phyloP scores from a whole-genome alignment of 345 rosid species.

The Passiflora organensis region DNA sequence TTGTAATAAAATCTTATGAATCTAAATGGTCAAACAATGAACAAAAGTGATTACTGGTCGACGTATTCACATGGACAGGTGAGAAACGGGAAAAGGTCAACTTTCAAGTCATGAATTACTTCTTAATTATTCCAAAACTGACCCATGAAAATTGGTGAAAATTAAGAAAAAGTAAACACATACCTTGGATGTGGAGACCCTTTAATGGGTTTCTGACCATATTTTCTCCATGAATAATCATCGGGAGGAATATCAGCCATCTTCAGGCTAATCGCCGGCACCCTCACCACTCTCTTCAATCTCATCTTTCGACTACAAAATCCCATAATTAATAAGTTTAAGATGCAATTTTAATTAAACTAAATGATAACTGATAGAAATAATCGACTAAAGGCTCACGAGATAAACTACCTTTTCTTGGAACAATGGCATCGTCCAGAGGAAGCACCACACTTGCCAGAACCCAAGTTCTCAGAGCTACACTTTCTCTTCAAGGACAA shows the following conservation, averaged over 20 bases:
- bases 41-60: background rate
- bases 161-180: no score
- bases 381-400: no score
- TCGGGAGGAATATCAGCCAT: conserved; percentile 30
- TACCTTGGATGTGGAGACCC: conserved; percentile 32
- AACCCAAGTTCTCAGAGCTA: conserved; percentile 56
- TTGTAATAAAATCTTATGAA: background rate
- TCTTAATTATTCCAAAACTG: background rate
- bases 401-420: conserved; percentile 58
- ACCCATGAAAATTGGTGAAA: background rate
- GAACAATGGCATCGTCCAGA: conserved; percentile 85
- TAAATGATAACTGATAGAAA: no score
- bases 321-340: background rate
- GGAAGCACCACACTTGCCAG: conserved; percentile 47
- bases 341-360: background rate
- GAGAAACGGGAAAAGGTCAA: no score
- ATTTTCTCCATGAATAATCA: conserved; percentile 31
- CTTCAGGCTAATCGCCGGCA: conserved; percentile 29
- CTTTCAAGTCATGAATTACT: no score
- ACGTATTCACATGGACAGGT: no score
- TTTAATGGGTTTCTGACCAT: conserved; percentile 28
- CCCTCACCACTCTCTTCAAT: conserved; percentile 22
- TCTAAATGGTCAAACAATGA: background rate
- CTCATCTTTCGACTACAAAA: conserved; percentile 19
- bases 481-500: conserved; percentile 69